Evolutionary conservation across 2,329 filamentous ascomycete genomes (phyloP).

Genomic region (Fusarium robinianum): DNA sequence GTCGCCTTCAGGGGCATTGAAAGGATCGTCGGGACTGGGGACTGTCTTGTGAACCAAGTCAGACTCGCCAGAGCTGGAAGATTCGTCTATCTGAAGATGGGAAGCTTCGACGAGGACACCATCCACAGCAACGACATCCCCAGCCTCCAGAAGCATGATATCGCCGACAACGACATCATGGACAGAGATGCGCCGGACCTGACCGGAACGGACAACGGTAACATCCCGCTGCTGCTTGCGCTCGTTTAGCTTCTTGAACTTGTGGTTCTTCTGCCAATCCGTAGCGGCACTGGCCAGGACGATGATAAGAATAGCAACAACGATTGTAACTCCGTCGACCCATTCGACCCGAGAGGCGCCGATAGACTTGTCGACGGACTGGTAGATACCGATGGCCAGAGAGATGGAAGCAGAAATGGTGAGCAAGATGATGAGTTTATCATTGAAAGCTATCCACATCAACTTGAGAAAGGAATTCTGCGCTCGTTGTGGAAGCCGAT

Average conservation of each 20-base stretch:
- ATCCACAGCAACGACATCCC: slow-evolving; percentile 72
- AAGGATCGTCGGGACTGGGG: slow-evolving; percentile 62
- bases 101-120: slow-evolving; percentile 65
- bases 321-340: slow-evolving; percentile 82
- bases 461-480: slow-evolving; percentile 71
- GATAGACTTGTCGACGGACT: slow-evolving; percentile 61
- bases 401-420: slow-evolving; percentile 75
- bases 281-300: slow-evolving; percentile 78
- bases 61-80: slow-evolving; percentile 76
- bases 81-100: slow-evolving; percentile 69
- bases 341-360: slow-evolving; percentile 67
- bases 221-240: slow-evolving; percentile 78
- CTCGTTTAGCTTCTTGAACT: slow-evolving; percentile 79
- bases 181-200: slow-evolving; percentile 69
- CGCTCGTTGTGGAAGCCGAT: slow-evolving; percentile 61
- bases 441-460: slow-evolving; percentile 78
- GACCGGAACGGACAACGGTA: slow-evolving; percentile 77
- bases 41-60: slow-evolving; percentile 69
- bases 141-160: slow-evolving; percentile 72
- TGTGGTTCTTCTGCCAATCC: slow-evolving; percentile 81
- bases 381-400: slow-evolving; percentile 74
- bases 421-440: slow-evolving; percentile 76
- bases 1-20: slow-evolving; percentile 59
- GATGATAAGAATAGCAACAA: slow-evolving; percentile 75
- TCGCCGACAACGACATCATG: slow-evolving; percentile 76